Evolutionary conservation across 108 stramenopile genomes (phyloP), one percentile per base, ranked within the genome.

Genomic region (Skeletonema grethae): DNA sequence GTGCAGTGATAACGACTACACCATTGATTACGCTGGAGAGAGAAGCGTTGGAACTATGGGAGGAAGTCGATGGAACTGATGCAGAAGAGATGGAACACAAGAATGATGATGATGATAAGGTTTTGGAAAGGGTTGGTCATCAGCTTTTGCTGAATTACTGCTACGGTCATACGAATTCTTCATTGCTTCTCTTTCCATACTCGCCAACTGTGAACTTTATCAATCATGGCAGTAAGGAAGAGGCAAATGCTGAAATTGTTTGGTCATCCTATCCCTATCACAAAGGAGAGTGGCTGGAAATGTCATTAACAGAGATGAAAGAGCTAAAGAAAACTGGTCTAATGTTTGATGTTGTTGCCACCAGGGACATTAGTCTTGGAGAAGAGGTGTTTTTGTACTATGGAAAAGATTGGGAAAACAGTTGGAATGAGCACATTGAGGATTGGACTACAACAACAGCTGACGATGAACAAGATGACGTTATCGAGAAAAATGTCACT

Each of bases 91-190:
- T 61, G 7, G 7, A 35, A 69, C 87, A 84, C 15, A 13, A 76
- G 8, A 35, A 67, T 43, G 74, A 73, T 13, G 22, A 73, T 13
- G 22, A 28, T 28, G 25, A 57, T 57, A 20, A 45, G 36, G 61
- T 64, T n/a, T 22, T 30, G 65, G 15, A 55, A 53, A 20, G 22
- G 50, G 50, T 53, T 53, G 50, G 50, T 22, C 50, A 53, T 53
- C 92, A 93, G 53, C 65, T 93, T 2, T 31, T 87, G 7, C 53
- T 90, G 60, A 93, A 93, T 57, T 93, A 93, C 56, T 93, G 92
- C 48, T 90, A 87, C 81, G 86, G 86, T 4, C 89, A 93, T 67
- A 38, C 38, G 1, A 73, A 84, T 39, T 79, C 86, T 34, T 70
- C 87, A 4, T n/a, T 88, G 12, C 45, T 87, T 6, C 65, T 93